Percentiles rank a stretch among this genome's conserved stretches.
These are phyloP conservation scores for Sporopachydermia quercuum DNA, from an alignment of 805 yeast species.

Conservation along the genomic window DNA sequence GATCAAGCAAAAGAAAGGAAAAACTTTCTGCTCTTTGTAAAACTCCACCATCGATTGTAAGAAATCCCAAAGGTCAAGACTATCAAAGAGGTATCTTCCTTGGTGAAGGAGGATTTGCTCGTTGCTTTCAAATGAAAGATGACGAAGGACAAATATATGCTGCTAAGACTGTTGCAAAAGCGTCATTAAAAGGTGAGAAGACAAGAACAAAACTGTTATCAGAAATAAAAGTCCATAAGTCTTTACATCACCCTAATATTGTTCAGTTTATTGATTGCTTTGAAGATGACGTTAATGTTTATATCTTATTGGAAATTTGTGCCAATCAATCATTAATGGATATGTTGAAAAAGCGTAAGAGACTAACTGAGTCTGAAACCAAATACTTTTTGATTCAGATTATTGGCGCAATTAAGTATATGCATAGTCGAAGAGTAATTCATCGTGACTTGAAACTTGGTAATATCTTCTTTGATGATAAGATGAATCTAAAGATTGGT, in stretches of 20 bases:
- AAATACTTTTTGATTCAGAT: conserved; percentile 83
- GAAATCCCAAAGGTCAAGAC: conserved; percentile 75
- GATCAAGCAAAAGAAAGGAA: conserved; percentile 61
- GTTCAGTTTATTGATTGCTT: conserved; percentile 93
- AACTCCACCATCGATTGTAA: conserved; percentile 90
- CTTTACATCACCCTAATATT: conserved; percentile 75
- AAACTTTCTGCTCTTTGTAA: conserved; percentile 83
- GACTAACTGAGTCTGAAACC: conserved; percentile 84
- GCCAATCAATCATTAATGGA: conserved; percentile 93
- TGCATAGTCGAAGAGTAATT: conserved; percentile 83
- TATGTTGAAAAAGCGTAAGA: conserved; percentile 66
- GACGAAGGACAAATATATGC: conserved; percentile 75
- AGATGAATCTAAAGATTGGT: conserved; percentile 91
- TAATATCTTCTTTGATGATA: conserved; percentile 83
- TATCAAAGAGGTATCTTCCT: conserved; percentile 81
- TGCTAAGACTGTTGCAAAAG: conserved; percentile 95
- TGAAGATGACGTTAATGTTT: conserved; percentile 91
- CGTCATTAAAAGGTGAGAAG: conserved; percentile 80
- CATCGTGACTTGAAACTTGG: conserved; percentile 96
- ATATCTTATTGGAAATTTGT: conserved; percentile 86
- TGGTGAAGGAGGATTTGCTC: conserved; percentile 98
- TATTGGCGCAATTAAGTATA: conserved; percentile 83
- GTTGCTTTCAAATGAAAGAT: conserved; percentile 94
- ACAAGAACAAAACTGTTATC: conserved; percentile 73
- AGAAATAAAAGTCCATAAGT: conserved; percentile 89